Percentiles rank a stretch among this genome's conserved stretches.
Evolutionary conservation across 495 filamentous ascomycete genomes (phyloP).

Genomic region (Daldinia childiae): DNA sequence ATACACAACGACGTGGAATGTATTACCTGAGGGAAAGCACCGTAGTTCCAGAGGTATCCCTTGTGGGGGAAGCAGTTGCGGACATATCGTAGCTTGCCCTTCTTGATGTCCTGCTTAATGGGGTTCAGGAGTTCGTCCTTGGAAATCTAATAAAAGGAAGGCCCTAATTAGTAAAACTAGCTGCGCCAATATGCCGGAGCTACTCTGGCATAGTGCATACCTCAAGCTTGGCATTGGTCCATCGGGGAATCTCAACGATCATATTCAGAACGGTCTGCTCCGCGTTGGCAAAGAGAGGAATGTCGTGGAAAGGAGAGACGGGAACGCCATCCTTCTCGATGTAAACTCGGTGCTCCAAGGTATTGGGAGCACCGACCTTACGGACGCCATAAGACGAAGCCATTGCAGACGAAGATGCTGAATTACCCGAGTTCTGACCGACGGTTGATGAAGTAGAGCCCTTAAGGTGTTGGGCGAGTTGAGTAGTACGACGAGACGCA

Average conservation of each 20-base stretch:
- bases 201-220: slow-evolving; percentile 58
- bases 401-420: slow-evolving; percentile 61
- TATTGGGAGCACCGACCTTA: slow-evolving; percentile 90
- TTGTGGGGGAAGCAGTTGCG: slow-evolving; percentile 99
- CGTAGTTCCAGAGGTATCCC: slow-evolving; percentile 99
- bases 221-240: slow-evolving; percentile 99
- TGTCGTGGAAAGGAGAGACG: slow-evolving; percentile 96
- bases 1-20: slow-evolving; percentile 13
- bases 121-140: slow-evolving; percentile 97
- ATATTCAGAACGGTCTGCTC: slow-evolving; percentile 97
- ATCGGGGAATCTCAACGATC: slow-evolving; percentile 98
- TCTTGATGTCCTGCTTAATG: slow-evolving; percentile 93
- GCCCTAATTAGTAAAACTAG: slow-evolving; percentile 19
- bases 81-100: slow-evolving; percentile 94
- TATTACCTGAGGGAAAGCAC: slow-evolving; percentile 93
- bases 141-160: slow-evolving; percentile 73
- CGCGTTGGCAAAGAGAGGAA: slow-evolving; percentile 95
- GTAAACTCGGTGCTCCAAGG: slow-evolving; percentile 96
- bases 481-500: slow-evolving; percentile 59
- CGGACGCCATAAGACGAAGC: slow-evolving; percentile 71
- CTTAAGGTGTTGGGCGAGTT: slow-evolving; percentile 66
- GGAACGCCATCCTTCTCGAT: slow-evolving; percentile 96
- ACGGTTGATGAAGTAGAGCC: slow-evolving; percentile 44
- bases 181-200: slow-evolving; percentile 12
- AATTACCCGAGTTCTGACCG: slow-evolving; percentile 23